Evolutionary conservation across 768 basidiomycete genomes (phyloP), one percentile per base, ranked within the genome.

Genomic region (Mycena capillaripes): DNA sequence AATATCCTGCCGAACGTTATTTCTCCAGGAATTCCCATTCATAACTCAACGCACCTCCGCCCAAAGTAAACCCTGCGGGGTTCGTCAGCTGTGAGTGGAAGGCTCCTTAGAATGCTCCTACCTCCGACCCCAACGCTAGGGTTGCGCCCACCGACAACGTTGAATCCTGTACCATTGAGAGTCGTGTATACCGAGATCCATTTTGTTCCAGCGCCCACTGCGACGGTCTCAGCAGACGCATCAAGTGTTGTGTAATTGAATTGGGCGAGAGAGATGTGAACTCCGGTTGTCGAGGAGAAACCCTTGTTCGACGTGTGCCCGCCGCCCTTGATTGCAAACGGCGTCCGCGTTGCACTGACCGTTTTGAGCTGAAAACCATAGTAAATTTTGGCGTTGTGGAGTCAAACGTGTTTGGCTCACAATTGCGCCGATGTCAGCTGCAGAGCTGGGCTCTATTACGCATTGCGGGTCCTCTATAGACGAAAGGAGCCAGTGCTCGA

Each of bases 201-300:
- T 19, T 62, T 71, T 38, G 65, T 55, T 8, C 70, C 70, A 0
- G 50, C 65, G 34, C 70, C 70, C 8, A 71, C 55, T 5, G 70
- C 52, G 12, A 66, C 70, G 3, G 64, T 71, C 40, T 53, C 11
- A 0, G 65, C 53, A 14, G 38, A 12, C 23, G 32, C 53, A 19
- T 71, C 64, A 9, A 66, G 58, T 17, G 5, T 48, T 2, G 65
- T 66, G 44, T 66, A 66, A 32, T 66, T 62, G 59, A 71, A 71
- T 14, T 57, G 70, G 36, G 64, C 65, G 10, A 71, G 53, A 16
- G 70, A 71, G 44, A 71, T 71, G 44, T 71, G 70, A 8, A 71
- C 70, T 27, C 70, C 70, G 76, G 46, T 84, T 75, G 27, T 77
- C 71, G 71, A 72, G 36, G 71, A 72, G 55, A 72, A 72, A 0